Percentiles rank a stretch among this genome's conserved stretches.
Evolutionary conservation across 768 basidiomycete species (phyloP).

Genomic region (Mycena epipterygia): DNA sequence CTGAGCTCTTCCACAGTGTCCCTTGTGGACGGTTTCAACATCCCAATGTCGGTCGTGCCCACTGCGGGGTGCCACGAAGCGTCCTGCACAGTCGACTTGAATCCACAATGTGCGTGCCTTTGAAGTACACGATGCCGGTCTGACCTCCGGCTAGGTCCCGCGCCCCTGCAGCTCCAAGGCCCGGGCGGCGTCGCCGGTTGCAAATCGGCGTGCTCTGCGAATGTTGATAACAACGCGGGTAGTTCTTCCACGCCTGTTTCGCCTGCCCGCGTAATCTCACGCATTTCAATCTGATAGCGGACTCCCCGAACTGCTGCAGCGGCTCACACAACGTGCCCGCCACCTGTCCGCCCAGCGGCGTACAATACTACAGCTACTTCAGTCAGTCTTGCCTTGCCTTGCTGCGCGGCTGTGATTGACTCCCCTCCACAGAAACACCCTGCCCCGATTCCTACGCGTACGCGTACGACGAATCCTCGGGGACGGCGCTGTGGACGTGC

Average conservation of each 20-base stretch:
- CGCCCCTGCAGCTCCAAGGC: slow-evolving; percentile 41
- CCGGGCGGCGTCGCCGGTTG: slow-evolving; percentile 54
- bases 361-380: slow-evolving; percentile 30
- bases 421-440: slow-evolving; percentile 31
- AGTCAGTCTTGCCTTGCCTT: not conserved
- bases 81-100: slow-evolving; percentile 58
- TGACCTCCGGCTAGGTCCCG: not conserved
- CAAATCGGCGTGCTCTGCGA: slow-evolving; percentile 54
- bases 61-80: slow-evolving; percentile 52
- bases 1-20: slow-evolving; percentile 41
- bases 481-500: slow-evolving; percentile 61
- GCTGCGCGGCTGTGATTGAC: not conserved
- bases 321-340: slow-evolving; percentile 22
- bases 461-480: slow-evolving; percentile 59
- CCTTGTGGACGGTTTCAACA: slow-evolving; percentile 59
- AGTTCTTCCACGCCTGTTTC: not conserved
- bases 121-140: not conserved
- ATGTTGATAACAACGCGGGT: slow-evolving; percentile 49
- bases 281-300: not conserved
- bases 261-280: not conserved
- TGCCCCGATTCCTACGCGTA: slow-evolving; percentile 58
- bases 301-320: slow-evolving; percentile 18
- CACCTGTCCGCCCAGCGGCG: slow-evolving; percentile 31
- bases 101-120: slow-evolving; percentile 37
- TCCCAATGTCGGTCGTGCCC: slow-evolving; percentile 58